A percentile compares a stretch with the other conserved stretches of the same genome.
Evolutionary conservation across 768 basidiomycete genomes (phyloP).

Genomic region (Psilocybe tampanensis): DNA sequence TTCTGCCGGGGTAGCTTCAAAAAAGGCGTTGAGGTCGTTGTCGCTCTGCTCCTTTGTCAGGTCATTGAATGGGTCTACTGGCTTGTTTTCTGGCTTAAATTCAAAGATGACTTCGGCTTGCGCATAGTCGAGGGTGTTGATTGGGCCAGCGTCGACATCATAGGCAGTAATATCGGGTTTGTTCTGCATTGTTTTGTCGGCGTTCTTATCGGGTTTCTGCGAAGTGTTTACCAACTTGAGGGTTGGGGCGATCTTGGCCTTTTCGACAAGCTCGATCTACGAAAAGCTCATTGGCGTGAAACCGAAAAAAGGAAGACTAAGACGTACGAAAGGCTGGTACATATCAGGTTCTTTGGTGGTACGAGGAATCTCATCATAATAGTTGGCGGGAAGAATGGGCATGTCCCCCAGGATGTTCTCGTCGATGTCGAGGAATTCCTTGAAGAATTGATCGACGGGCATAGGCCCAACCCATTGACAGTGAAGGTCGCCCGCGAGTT

Average conservation of each 20-base stretch:
- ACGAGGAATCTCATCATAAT: background rate
- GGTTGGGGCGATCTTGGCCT: background rate
- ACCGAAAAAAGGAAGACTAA: background rate
- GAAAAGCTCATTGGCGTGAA: background rate
- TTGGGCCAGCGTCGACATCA: background rate
- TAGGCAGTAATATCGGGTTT: background rate
- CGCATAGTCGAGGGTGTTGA: background rate
- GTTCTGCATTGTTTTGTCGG: too few relatives aligned
- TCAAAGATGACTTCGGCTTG: background rate
- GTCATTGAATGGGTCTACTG: background rate
- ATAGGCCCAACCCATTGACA: background rate
- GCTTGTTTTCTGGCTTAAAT: background rate
- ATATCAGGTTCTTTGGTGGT: too few relatives aligned
- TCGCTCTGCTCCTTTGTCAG: background rate
- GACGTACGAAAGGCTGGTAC: background rate
- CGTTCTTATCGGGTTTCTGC: too few relatives aligned
- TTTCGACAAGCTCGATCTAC: background rate
- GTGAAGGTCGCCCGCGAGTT: background rate
- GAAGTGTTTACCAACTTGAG: too few relatives aligned
- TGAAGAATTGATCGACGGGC: background rate
- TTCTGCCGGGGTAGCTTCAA: background rate
- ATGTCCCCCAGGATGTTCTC: background rate
- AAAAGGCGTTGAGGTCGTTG: background rate
- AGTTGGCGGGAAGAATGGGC: background rate
- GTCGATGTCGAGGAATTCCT: background rate